Percentiles rank a stretch among this genome's conserved stretches.
These are phyloP conservation scores for Penicillium arizonense DNA, from an alignment of 495 filamentous ascomycete species.

Conservation along the genomic window DNA sequence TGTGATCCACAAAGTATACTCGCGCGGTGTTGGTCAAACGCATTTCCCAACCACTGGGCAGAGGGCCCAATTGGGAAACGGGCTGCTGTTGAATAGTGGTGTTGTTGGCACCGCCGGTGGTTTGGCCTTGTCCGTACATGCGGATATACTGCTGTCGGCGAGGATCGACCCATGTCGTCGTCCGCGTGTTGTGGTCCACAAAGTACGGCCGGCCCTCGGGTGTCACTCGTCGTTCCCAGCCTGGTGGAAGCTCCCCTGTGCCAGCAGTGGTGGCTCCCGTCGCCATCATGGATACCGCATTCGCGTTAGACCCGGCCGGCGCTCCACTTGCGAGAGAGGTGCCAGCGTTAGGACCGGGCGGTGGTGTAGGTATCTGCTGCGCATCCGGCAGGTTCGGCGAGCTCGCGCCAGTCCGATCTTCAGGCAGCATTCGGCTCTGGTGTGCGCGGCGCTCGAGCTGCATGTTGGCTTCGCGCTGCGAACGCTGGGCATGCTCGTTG, in stretches of 20 bases:
- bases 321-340: slow-evolving; percentile 23
- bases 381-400: slow-evolving; percentile 77
- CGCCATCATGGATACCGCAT: slow-evolving; percentile 82
- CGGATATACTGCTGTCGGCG: slow-evolving; percentile 96
- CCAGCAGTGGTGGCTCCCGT: slow-evolving; percentile 94
- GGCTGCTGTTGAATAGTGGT: slow-evolving; percentile 93
- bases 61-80: slow-evolving; percentile 92
- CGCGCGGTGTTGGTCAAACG: slow-evolving; percentile 95
- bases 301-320: slow-evolving; percentile 42
- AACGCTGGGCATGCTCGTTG: slow-evolving; percentile 73
- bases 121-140: slow-evolving; percentile 78
- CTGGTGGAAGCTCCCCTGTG: slow-evolving; percentile 89
- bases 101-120: slow-evolving; percentile 64
- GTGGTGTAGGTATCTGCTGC: slow-evolving; percentile 51
- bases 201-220: slow-evolving; percentile 95
- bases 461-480: slow-evolving; percentile 80
- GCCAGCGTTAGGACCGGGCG: slow-evolving; percentile 31
- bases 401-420: slow-evolving; percentile 91
- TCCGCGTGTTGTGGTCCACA: slow-evolving; percentile 98
- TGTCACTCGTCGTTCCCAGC: slow-evolving; percentile 95
- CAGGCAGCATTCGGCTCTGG: slow-evolving; percentile 92
- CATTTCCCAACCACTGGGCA: slow-evolving; percentile 99
- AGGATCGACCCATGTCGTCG: slow-evolving; percentile 99
- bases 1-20: slow-evolving; percentile 99
- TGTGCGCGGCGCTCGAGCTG: slow-evolving; percentile 89